phyloP scores from a whole-genome alignment of 2,329 filamentous ascomycete species.

The Paramyrothecium sp. region DNA sequence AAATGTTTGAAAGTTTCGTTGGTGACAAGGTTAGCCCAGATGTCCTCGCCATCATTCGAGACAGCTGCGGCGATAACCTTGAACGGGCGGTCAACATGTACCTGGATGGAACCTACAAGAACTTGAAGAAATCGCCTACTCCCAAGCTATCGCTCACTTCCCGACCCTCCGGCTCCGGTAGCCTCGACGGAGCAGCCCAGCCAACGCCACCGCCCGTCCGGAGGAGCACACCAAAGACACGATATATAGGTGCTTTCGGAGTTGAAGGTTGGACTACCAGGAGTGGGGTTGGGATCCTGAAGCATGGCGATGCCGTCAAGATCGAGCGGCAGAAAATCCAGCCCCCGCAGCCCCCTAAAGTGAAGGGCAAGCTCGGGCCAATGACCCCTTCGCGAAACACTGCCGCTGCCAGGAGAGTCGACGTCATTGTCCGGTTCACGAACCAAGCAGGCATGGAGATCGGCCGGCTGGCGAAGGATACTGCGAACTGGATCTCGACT shows the following conservation, averaged over 20 bases:
- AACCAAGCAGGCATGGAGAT: slow-evolving; percentile 77
- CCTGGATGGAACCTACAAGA: slow-evolving; percentile 67
- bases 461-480: slow-evolving; percentile 82
- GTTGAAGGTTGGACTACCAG: slow-evolving; percentile 89
- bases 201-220: slow-evolving; percentile 6
- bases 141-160: neutral
- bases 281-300: slow-evolving; percentile 73
- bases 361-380: slow-evolving; percentile 38
- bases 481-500: slow-evolving; percentile 87
- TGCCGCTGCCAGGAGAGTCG: slow-evolving; percentile 63
- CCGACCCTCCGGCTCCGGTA: slow-evolving; percentile 8
- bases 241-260: slow-evolving; percentile 91
- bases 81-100: slow-evolving; percentile 68
- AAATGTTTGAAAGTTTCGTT: slow-evolving; percentile 58
- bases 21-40: slow-evolving; percentile 53
- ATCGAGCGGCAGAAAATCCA: slow-evolving; percentile 85
- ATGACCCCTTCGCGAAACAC: slow-evolving; percentile 33
- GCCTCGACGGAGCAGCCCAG: slow-evolving; percentile 7
- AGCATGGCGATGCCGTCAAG: slow-evolving; percentile 76
- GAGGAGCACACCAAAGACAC: slow-evolving; percentile 33
- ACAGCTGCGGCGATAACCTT: slow-evolving; percentile 55
- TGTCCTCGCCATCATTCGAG: slow-evolving; percentile 47
- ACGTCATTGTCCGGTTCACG: slow-evolving; percentile 90
- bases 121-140: slow-evolving; percentile 27
- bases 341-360: slow-evolving; percentile 47